Evolutionary conservation across 2,329 filamentous ascomycete species (phyloP).

Genomic region (Tolypocladium pustulatum): DNA sequence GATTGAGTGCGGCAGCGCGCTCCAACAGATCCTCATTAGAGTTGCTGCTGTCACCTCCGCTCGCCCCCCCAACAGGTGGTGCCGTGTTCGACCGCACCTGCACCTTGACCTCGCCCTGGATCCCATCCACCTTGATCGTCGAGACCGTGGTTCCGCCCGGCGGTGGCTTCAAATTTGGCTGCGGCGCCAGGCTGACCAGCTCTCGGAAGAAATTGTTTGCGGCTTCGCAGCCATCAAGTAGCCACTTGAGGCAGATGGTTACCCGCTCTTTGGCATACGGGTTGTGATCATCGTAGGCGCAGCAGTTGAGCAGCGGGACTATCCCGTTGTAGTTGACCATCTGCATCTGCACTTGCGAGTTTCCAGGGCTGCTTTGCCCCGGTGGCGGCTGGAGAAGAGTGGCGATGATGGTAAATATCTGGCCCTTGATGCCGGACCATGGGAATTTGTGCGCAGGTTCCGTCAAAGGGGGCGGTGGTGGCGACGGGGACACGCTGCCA

Average conservation of each 20-base stretch:
- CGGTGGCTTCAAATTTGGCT: constrained; percentile 24
- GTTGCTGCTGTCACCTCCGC: constrained; percentile 9
- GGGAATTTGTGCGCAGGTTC: constrained; percentile 54
- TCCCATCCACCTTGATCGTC: constrained; percentile 42
- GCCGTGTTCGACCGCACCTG: constrained; percentile 31
- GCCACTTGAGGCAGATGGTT: constrained; percentile 78
- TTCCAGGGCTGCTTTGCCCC: constrained; percentile 48
- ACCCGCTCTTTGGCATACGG: constrained; percentile 89
- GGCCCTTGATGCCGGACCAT: constrained; percentile 73
- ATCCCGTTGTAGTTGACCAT: constrained; percentile 79
- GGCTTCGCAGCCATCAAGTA: constrained; percentile 63
- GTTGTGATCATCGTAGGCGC: constrained; percentile 84
- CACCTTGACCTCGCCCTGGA: constrained; percentile 45
- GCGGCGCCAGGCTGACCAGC: constrained; percentile 38
- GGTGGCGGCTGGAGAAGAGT: constrained; percentile 78
- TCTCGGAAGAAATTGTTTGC: constrained; percentile 63
- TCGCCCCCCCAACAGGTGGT: constrained; percentile 9
- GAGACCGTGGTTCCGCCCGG: constrained; percentile 25
- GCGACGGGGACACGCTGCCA: constrained; percentile 23
- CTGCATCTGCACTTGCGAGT: constrained; percentile 74
- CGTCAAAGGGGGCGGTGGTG: constrained; percentile 38
- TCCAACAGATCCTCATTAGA: constrained; percentile 26
- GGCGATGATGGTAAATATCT: constrained; percentile 83
- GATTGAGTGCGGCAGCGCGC: constrained; percentile 29
- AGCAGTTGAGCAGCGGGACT: constrained; percentile 79